Percentiles rank a stretch among this genome's conserved stretches.
phyloP scores from a whole-genome alignment of 345 rosid species.

The Rhizophora apiculata region DNA sequence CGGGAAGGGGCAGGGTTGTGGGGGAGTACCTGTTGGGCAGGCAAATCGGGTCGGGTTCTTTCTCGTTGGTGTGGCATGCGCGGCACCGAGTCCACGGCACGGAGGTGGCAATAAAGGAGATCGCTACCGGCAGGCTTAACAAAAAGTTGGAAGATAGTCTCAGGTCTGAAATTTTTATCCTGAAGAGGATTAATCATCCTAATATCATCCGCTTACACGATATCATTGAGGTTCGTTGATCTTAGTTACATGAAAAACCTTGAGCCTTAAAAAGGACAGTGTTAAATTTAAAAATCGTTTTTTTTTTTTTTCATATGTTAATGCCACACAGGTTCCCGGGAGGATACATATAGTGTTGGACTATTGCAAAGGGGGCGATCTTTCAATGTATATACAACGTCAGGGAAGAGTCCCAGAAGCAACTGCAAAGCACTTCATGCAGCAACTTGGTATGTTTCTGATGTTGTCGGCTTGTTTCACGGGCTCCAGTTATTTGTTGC shows the following conservation, averaged over 20 bases:
- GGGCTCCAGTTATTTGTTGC: neutral
- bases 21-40: constrained; percentile 80
- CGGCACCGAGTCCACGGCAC: constrained; percentile 85
- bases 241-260: neutral
- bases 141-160: constrained; percentile 89
- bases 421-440: constrained; percentile 88
- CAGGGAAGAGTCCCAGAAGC: constrained; percentile 74
- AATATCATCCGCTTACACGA: constrained; percentile 82
- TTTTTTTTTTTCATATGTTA: neutral
- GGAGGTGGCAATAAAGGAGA: constrained; percentile 96
- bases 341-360: constrained; percentile 86
- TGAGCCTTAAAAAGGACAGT: neutral
- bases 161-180: constrained; percentile 78
- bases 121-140: constrained; percentile 53
- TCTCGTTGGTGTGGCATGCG: constrained; percentile 93
- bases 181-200: constrained; percentile 71
- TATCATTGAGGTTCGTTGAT: constrained; percentile 64
- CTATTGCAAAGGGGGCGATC: constrained; percentile 90
- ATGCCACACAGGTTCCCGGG: constrained; percentile 56
- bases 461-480: neutral
- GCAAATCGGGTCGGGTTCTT: constrained; percentile 96
- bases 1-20: constrained; percentile 62
- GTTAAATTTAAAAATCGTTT: neutral
- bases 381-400: constrained; percentile 72
- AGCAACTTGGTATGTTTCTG: constrained; percentile 65